Conservation (phyloP, 495 filamentous ascomycete genomes). For the Tuber umbilicatum region DNA sequence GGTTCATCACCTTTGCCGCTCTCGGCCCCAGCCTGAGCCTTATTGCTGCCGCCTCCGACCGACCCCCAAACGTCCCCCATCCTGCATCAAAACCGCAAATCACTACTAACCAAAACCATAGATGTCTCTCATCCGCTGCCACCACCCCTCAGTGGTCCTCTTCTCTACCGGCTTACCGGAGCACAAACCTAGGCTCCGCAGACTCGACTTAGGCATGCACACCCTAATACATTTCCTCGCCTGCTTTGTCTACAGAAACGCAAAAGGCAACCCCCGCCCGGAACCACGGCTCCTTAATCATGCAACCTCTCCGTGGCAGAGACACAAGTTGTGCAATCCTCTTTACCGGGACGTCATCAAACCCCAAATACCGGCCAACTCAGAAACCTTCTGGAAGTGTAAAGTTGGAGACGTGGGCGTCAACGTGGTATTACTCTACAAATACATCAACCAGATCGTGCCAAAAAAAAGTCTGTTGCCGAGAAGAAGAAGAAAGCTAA, state of each 20-base stretch:
- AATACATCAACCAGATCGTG: slow-evolving; percentile 78
- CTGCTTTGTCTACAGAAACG: slow-evolving; percentile 89
- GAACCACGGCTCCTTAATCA: slow-evolving; percentile 73
- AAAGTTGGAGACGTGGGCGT: slow-evolving; percentile 72
- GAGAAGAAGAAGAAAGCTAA: slow-evolving; percentile 54
- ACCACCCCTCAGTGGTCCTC: slow-evolving; percentile 86
- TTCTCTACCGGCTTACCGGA: slow-evolving; percentile 65
- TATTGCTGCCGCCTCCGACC: no score
- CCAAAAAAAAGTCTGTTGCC: slow-evolving; percentile 55
- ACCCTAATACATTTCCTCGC: slow-evolving; percentile 92
- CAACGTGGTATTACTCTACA: slow-evolving; percentile 96
- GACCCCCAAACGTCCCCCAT: no score
- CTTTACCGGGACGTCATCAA: slow-evolving; percentile 50
- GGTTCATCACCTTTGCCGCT: no score
- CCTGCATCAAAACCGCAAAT: not conserved
- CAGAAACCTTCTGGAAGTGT: slow-evolving; percentile 84
- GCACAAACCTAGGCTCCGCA: slow-evolving; percentile 62
- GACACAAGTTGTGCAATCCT: slow-evolving; percentile 60
- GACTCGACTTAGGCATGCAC: slow-evolving; percentile 80
- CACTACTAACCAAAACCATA: slow-evolving; percentile 33
- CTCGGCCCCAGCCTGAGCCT: no score
- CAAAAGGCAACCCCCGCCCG: slow-evolving; percentile 59
- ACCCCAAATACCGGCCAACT: slow-evolving; percentile 60
- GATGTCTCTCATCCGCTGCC: slow-evolving; percentile 71
- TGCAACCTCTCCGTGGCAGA: slow-evolving; percentile 79